Evolutionary conservation across 768 basidiomycete genomes (phyloP).

Genomic region (Suillus subaureus): DNA sequence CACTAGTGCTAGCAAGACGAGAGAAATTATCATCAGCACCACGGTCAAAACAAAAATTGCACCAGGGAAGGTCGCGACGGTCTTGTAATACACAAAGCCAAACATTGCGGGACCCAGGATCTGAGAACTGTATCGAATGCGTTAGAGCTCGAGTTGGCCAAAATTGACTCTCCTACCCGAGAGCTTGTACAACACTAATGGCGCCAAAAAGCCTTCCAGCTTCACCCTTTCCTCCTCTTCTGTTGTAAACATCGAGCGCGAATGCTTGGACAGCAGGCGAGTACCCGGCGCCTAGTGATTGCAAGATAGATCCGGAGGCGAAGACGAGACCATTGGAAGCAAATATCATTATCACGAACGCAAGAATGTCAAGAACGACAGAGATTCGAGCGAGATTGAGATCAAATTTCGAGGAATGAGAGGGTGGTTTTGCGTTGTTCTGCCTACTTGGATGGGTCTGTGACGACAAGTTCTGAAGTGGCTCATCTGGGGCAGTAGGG

Average conservation of each 20-base stretch:
- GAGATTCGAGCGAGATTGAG: constrained; percentile 68
- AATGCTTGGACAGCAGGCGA: constrained; percentile 70
- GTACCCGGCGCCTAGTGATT: constrained; percentile 64
- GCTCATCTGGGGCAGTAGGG: constrained; percentile 20
- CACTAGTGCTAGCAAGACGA: constrained; percentile 50
- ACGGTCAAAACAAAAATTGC: constrained; percentile 67
- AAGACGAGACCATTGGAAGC: constrained; percentile 52
- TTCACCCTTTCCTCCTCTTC: constrained; percentile 55
- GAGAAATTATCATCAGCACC: constrained; percentile 40
- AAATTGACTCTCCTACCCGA: constrained; percentile 46
- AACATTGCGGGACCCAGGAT: constrained; percentile 75
- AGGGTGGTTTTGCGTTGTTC: not conserved
- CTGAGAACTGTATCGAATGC: constrained; percentile 46
- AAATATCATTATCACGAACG: constrained; percentile 53
- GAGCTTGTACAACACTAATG: constrained; percentile 70
- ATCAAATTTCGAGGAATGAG: constrained; percentile 61
- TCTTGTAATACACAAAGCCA: constrained; percentile 69
- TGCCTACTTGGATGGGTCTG: constrained; percentile 10
- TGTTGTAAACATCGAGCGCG: constrained; percentile 64
- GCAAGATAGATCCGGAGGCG: constrained; percentile 48
- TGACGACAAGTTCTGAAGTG: constrained; percentile 14
- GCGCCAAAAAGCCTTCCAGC: constrained; percentile 80
- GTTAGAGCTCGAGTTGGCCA: not conserved
- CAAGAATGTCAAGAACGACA: constrained; percentile 53
- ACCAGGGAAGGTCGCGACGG: constrained; percentile 69